Evolutionary conservation across 176 grass and related monocot species (phyloP).

Genomic region (Pontederia paniculata): DNA sequence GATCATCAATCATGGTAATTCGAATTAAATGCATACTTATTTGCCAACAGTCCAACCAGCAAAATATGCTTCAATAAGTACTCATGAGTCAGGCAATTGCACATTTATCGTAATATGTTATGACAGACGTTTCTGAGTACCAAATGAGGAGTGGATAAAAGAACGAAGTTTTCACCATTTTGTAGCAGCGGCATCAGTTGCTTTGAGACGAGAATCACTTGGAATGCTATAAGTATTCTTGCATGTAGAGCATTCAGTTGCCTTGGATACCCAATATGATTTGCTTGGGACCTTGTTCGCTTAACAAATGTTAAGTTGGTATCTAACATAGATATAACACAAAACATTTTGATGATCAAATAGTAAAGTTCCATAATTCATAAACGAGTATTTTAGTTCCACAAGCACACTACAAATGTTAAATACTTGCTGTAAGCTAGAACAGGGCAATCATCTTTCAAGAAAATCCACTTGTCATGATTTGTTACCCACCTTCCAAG

Average conservation of each 20-base stretch:
- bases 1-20: too few species aligned
- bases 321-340: slow-evolving; percentile 24
- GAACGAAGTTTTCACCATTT: too few species aligned
- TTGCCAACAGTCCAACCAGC: too few species aligned
- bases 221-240: slow-evolving; percentile 40
- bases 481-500: slow-evolving; percentile 83
- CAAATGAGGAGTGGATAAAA: too few species aligned
- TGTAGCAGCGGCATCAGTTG: slow-evolving; percentile 34
- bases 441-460: slow-evolving; percentile 8
- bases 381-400: slow-evolving; percentile 77
- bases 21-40: too few species aligned
- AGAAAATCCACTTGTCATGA: slow-evolving; percentile 19
- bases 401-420: slow-evolving; percentile 71
- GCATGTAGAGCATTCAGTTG: slow-evolving; percentile 53
- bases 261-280: slow-evolving; percentile 76
- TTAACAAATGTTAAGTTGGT: slow-evolving; percentile 42
- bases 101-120: too few species aligned
- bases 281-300: slow-evolving; percentile 60
- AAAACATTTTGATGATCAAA: slow-evolving; percentile 15
- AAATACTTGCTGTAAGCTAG: slow-evolving; percentile 56
- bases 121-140: too few species aligned
- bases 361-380: slow-evolving; percentile 17
- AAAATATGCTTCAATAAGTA: too few species aligned
- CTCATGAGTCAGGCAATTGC: too few species aligned
- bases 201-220: slow-evolving; percentile 65